These are phyloP conservation scores for Chlorella sp. DNA, from an alignment of 139 green algal species.

Conservation along the genomic window DNA sequence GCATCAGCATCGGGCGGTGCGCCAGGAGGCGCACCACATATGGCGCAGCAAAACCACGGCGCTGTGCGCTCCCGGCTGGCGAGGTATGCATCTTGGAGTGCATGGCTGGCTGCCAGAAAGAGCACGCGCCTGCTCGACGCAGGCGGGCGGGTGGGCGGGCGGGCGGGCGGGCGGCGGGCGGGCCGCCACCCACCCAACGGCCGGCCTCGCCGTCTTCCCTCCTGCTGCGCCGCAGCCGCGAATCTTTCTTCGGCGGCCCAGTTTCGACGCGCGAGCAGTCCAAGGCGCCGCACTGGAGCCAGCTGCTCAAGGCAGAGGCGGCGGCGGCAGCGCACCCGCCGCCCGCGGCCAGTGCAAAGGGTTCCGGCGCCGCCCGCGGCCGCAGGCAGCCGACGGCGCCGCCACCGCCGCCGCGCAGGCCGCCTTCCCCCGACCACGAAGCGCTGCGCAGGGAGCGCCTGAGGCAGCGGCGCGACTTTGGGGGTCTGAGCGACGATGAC, in stretches of 20 bases:
- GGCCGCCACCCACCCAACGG: not conserved
- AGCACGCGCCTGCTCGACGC: not conserved
- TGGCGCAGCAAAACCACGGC: not conserved
- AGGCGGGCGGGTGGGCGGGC: not conserved
- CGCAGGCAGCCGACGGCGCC: not conserved
- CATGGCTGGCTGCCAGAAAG: not conserved
- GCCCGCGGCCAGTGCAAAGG: not conserved
- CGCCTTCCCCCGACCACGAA: not conserved
- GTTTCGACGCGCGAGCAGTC: conserved; percentile 14
- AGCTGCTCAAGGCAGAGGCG: not conserved
- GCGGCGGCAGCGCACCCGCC: not conserved
- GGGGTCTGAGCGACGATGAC: not conserved
- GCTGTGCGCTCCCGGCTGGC: conserved; percentile 17
- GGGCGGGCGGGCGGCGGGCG: not conserved
- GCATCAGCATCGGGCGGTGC: not conserved
- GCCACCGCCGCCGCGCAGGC: not conserved
- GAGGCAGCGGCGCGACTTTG: conserved; percentile 11
- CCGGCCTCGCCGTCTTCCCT: not conserved
- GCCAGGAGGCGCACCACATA: not conserved
- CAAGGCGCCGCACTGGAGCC: conserved; percentile 22
- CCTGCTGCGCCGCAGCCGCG: conserved; percentile 16
- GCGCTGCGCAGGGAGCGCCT: not conserved
- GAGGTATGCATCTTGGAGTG: not conserved
- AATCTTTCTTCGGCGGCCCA: conserved; percentile 33
- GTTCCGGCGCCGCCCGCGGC: not conserved